A percentile compares a stretch with the other conserved stretches of the same genome.
Evolutionary conservation across 108 stramenopile species (phyloP).

Genomic region (Cyclotella baltica): DNA sequence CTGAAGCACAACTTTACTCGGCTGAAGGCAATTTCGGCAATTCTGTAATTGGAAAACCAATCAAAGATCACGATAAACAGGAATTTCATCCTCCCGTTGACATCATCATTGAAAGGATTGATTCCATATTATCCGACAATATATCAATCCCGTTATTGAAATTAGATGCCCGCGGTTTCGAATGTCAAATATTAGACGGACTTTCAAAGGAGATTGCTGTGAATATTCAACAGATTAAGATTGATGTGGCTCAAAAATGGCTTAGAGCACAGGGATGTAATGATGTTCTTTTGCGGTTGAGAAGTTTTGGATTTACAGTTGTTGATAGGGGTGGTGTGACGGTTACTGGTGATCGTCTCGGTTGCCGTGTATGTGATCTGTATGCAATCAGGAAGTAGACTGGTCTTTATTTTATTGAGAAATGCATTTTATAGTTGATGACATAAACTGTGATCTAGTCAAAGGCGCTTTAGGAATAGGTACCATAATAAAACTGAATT

Average conservation of each 20-base stretch:
- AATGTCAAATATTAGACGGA: not conserved
- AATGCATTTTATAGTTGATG: no score
- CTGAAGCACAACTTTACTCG: conserved; percentile 7
- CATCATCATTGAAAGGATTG: conserved; percentile 21
- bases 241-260: not conserved
- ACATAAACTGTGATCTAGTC: no score
- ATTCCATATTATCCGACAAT: not conserved
- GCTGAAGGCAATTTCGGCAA: conserved; percentile 31
- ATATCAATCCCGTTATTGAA: not conserved
- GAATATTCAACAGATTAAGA: not conserved
- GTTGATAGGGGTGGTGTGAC: no score
- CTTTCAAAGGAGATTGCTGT: not conserved
- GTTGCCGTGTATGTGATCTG: no score
- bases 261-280: not conserved
- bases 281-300: not conserved
- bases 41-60: conserved; percentile 13
- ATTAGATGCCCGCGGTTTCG: not conserved
- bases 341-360: no score
- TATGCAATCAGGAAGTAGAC: no score
- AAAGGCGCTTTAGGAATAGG: no score
- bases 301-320: not conserved
- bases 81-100: not conserved
- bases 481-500: no score
- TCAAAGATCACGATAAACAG: conserved; percentile 15
- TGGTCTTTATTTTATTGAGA: no score